phyloP scores from a whole-genome alignment of 345 rosid genomes.

The Xanthoceras sorbifolium region DNA sequence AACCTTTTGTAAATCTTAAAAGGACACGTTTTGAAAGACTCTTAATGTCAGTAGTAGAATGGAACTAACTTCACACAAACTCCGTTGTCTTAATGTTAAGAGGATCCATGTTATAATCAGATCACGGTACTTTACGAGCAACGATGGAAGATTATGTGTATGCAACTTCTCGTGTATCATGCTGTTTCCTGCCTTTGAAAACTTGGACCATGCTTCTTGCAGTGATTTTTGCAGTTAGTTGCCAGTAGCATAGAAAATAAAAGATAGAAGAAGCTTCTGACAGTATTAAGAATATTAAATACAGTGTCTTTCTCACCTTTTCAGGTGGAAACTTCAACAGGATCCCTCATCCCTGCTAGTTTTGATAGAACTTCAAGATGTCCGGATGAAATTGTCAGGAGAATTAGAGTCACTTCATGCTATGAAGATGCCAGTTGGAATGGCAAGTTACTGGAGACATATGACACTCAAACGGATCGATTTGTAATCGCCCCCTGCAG shows the following conservation, averaged over 20 bases:
- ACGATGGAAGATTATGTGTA: background rate
- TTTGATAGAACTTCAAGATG: constrained; percentile 68
- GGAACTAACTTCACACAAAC: background rate
- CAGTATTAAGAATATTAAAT: background rate
- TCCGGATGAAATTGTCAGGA: constrained; percentile 82
- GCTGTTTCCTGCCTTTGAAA: background rate
- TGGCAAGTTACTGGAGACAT: constrained; percentile 78
- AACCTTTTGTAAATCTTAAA: background rate
- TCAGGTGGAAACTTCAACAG: constrained; percentile 73
- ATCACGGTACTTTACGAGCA: background rate
- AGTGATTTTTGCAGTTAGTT: no score
- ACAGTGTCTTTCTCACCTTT: constrained; percentile 12
- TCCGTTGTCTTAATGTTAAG: background rate
- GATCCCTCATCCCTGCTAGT: constrained; percentile 63
- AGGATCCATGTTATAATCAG: background rate
- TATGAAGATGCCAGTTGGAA: constrained; percentile 59
- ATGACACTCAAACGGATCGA: constrained; percentile 66
- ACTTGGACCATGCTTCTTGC: background rate
- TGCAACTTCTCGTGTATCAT: background rate
- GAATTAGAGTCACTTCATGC: constrained; percentile 66
- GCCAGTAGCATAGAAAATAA: background rate
- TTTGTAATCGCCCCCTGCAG: constrained; percentile 71
- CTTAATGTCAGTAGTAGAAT: background rate
- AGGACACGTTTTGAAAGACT: background rate
- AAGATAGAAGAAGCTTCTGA: background rate